Evolutionary conservation across 352 stramenopile genomes (phyloP), one percentile per base, ranked within the genome.

Genomic region (Peronosclerospora sorghi): DNA sequence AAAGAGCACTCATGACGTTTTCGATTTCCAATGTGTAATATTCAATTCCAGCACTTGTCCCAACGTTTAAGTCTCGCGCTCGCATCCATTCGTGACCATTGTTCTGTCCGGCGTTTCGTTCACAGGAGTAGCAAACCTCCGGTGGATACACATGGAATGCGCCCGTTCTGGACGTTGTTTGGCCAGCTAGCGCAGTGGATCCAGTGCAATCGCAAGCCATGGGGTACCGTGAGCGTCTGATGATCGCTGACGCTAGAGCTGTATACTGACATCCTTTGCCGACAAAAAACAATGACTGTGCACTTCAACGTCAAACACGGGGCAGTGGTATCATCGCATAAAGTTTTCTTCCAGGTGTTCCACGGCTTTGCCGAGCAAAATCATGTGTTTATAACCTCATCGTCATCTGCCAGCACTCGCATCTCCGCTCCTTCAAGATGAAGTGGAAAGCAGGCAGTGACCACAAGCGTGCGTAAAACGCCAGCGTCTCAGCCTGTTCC

Each of bases 331-430:
- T 36, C 29, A 18, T 28, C n/a, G 96, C 86, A 98, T 98, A 56
- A 99, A 98, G 41, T 94, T 93, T 59, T 98, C 94, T 41, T 96
- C 95, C 30, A 93, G 82, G 2, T 77, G 58, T 62, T 98, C 95
- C 24, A 98, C 63, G 4, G 79, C 80, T 61, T 99, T 95, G 4
- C 88, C 87, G 1, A 99, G 73, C 21, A 89, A 89, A 62, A 98
- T 99, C 96, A 99, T 99, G 66, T 98, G 68, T 99, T 98, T 49
- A 98, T 96, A 4, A 99, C 96, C 55, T 97, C 80, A 12, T 86
- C 63, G 54, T 98, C 95, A 54, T 99, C 95, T 8, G 95, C 95
- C 32, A 99, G 70, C 23, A 99, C 95, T 24, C 87, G 68, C 28
- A 87, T 97, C 65, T 97, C 91, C n/a, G 87, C 85, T 15, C 90